These are phyloP conservation scores for Apiospora sp. DNA, from an alignment of 2,329 filamentous ascomycete species.

Conservation along the genomic window DNA sequence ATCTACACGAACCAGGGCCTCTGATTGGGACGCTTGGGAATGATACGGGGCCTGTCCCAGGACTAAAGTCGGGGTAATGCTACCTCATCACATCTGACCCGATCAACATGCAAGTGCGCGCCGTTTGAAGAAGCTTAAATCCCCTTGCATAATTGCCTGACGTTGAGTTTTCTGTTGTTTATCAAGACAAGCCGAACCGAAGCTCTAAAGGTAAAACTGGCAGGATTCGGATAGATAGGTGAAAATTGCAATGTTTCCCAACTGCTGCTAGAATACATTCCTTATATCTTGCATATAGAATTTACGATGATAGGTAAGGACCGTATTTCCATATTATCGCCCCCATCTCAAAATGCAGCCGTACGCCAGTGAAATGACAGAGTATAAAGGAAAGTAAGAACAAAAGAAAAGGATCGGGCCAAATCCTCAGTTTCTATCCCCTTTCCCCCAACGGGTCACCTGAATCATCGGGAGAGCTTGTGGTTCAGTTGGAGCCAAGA, in stretches of 20 bases:
- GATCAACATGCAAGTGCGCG: background rate
- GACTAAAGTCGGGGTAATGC: conserved; percentile 2
- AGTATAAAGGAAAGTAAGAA: background rate
- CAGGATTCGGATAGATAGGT: background rate
- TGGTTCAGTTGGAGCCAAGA: no score
- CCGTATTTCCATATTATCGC: background rate
- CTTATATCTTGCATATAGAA: background rate
- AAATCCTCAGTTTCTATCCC: background rate
- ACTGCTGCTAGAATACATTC: background rate
- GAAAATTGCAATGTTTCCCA: background rate
- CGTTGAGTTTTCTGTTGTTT: background rate
- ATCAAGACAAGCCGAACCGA: background rate
- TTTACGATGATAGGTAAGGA: background rate
- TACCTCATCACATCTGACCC: background rate
- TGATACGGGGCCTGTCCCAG: background rate
- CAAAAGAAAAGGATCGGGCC: background rate
- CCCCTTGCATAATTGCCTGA: background rate
- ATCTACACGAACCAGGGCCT: no score
- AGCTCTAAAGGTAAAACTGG: background rate
- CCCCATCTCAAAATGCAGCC: background rate
- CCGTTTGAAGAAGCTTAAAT: background rate
- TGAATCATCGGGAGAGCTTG: no score
- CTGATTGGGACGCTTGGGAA: conserved; percentile 4
- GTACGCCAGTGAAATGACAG: background rate
- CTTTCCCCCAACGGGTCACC: no score